Evolutionary conservation across 2,329 filamentous ascomycete species (phyloP), one percentile per base, ranked within the genome.

Genomic region (Zalaria obscura): DNA sequence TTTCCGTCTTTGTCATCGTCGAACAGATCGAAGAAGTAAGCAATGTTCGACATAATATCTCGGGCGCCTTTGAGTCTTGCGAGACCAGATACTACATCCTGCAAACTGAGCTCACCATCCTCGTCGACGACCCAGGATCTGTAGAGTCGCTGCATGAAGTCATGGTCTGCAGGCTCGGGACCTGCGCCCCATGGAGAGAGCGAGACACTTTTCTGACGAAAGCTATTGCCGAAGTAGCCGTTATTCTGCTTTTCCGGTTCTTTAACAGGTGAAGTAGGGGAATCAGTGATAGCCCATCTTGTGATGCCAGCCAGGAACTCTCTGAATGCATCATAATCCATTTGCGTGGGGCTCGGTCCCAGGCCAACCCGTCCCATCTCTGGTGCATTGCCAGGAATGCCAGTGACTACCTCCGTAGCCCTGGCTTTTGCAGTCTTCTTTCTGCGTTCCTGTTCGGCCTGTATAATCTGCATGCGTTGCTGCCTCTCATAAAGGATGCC

Each of bases 1-100:
- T 77, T 86, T 26, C 91, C 91, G 56, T 94, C 87, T 1, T 78
- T 75, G 53, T 89, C 82, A 50, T 98, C 89, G 56, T 98, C 91
- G 59, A 96, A 95, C 0, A 98, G 75, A 54, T 95, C 85, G 52
- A 98, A 98, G 61, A 98, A 96, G 63, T 96, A 96, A 45, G 80
- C 91, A 55, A 98, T 96, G 44, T 84, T 91, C 27, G 85, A 85
- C 89, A 98, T 95, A 50, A 98, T 95, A 60, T 98, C 91, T 37
- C 81, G 80, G 42, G 83, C 87, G 5, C 91, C 89, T 60, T 94
- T 96, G 55, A 98, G 85, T 9, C 83, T 78, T 2, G 89, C 88
- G 36, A 98, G 69, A 0, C 91, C 91, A 11, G 81, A 82, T 4
- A 96, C 91, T 2, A 98, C 86, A 51, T 96, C 85, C 55, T 94